A percentile compares a stretch with the other conserved stretches of the same genome.
Conservation (phyloP, 2,329 filamentous ascomycete species). For the Neofusicoccum cordaticola region DNA sequence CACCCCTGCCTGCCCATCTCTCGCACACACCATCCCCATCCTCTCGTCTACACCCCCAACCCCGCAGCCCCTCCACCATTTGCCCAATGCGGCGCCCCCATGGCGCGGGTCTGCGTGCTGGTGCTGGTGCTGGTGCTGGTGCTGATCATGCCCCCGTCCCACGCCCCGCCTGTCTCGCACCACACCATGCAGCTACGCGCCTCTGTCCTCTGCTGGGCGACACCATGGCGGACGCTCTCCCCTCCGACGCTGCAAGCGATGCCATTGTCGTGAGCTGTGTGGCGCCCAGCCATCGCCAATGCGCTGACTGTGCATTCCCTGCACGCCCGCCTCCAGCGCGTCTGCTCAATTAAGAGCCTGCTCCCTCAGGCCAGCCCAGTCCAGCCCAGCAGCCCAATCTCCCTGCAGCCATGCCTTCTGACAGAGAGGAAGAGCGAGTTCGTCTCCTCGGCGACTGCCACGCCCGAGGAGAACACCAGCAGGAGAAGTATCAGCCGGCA, state of each 20-base stretch:
- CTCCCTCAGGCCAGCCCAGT: background rate
- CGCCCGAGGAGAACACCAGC: background rate
- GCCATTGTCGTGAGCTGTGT: background rate
- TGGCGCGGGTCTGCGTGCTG: background rate
- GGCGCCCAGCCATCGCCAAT: background rate
- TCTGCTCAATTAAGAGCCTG: background rate
- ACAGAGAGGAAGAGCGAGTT: background rate
- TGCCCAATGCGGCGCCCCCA: background rate
- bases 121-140: no score
- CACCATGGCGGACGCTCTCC: background rate
- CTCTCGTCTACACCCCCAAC: background rate
- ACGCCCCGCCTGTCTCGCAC: background rate
- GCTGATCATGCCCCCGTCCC: background rate
- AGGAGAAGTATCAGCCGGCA: background rate
- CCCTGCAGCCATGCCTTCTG: background rate
- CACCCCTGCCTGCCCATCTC: background rate
- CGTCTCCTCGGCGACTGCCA: background rate
- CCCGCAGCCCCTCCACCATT: background rate
- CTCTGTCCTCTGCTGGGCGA: background rate
- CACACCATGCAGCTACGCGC: background rate
- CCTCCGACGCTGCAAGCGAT: no score
- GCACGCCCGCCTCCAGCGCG: background rate
- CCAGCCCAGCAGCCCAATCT: no score
- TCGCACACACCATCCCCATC: background rate
- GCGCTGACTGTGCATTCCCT: background rate